These are phyloP conservation scores for Cladosporium cucumerinum DNA, from an alignment of 2,329 filamentous ascomycete genomes.

Conservation along the genomic window DNA sequence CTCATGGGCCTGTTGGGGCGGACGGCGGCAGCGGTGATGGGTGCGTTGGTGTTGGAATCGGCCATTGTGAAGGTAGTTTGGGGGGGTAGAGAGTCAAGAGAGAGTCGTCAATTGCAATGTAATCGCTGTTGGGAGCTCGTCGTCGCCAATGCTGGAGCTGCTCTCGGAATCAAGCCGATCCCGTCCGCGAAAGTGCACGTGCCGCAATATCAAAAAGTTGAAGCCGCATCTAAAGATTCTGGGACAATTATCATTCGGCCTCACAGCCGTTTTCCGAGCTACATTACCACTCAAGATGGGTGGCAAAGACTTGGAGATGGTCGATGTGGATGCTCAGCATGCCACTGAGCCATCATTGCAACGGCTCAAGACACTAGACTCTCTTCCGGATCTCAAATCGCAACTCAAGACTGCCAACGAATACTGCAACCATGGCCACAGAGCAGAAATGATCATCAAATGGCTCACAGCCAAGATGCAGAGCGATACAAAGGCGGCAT, in stretches of 20 bases:
- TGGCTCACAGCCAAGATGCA: slow-evolving; percentile 64
- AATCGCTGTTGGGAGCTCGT: slow-evolving; percentile 6
- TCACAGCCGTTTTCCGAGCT: not conserved
- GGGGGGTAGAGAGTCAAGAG: slow-evolving; percentile 8
- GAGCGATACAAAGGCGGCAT: slow-evolving; percentile 41
- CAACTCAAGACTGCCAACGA: slow-evolving; percentile 29
- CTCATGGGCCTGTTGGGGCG: slow-evolving; percentile 78
- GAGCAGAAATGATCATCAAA: slow-evolving; percentile 60
- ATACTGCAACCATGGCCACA: slow-evolving; percentile 31
- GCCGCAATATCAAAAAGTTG: slow-evolving; percentile 17
- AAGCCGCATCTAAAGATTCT: slow-evolving; percentile 2
- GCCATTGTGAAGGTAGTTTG: slow-evolving; percentile 48
- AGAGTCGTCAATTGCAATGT: not conserved
- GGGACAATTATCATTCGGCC: not conserved
- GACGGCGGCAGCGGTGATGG: slow-evolving; percentile 61
- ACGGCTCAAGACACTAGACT: slow-evolving; percentile 39
- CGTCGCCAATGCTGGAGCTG: slow-evolving; percentile 11
- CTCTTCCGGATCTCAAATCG: slow-evolving; percentile 23
- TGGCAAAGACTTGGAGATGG: slow-evolving; percentile 8
- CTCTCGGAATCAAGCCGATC: slow-evolving; percentile 8
- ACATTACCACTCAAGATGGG: not conserved
- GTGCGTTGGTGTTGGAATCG: slow-evolving; percentile 51
- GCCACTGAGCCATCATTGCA: slow-evolving; percentile 34
- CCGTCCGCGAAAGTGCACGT: slow-evolving; percentile 10
- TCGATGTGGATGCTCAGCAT: slow-evolving; percentile 27